Evolutionary conservation across 2,329 filamentous ascomycete species (phyloP).

Genomic region (Arthrobotrys conoides): DNA sequence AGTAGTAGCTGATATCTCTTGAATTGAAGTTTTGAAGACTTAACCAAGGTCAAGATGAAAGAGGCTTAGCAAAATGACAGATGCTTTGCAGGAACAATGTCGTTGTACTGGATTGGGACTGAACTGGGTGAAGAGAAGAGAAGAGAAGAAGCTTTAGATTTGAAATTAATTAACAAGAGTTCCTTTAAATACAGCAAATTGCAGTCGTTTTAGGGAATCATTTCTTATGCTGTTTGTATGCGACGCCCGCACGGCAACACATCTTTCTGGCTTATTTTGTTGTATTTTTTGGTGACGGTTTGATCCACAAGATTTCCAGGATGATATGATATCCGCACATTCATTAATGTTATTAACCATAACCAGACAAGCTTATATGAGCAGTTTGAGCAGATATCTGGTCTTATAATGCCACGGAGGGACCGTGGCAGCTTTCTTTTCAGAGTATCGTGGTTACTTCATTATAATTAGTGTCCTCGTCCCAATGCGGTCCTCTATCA

Average conservation of each 20-base stretch:
- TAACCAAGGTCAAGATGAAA: neutral
- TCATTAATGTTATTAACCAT: no score
- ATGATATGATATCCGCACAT: no score
- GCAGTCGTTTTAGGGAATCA: no score
- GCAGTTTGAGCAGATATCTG: no score
- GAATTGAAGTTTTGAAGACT: neutral
- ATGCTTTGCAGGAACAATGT: neutral
- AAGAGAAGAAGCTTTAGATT: no score
- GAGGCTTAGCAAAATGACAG: neutral
- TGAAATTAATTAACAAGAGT: no score
- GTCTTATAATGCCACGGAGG: no score
- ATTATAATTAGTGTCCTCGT: no score
- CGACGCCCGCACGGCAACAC: neutral
- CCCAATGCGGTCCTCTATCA: neutral
- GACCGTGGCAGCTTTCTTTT: no score
- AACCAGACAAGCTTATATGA: no score
- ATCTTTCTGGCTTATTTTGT: neutral
- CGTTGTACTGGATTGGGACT: neutral
- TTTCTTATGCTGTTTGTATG: neutral
- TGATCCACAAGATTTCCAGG: neutral
- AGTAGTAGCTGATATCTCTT: neutral
- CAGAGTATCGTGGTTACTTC: no score
- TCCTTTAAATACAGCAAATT: no score
- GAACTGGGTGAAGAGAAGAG: neutral
- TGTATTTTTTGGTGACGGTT: slow-evolving; percentile 15